Evolutionary conservation across 2,329 filamentous ascomycete species (phyloP).

Genomic region (Fusarium sulawesiense): DNA sequence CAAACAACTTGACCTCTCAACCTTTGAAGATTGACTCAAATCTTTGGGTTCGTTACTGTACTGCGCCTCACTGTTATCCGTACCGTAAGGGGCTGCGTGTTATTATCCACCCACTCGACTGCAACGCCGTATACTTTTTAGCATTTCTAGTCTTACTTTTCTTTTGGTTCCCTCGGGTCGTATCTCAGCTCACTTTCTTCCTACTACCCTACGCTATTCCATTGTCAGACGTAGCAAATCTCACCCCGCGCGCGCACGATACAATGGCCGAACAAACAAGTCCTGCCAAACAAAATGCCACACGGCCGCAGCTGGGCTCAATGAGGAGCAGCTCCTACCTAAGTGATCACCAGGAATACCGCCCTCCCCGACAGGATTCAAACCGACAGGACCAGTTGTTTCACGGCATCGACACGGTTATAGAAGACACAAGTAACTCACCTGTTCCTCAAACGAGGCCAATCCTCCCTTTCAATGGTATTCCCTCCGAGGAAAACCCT

Average conservation of each 20-base stretch:
- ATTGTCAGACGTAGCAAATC: conserved; percentile 33
- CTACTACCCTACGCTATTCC: conserved; percentile 4
- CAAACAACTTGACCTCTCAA: conserved; percentile 16
- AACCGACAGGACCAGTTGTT: conserved; percentile 60
- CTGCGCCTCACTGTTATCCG: background rate
- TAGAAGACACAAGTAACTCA: conserved; percentile 63
- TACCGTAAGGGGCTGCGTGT: conserved; percentile 7
- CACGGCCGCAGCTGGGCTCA: conserved; percentile 61
- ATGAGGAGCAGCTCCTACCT: conserved; percentile 73
- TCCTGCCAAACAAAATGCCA: conserved; percentile 49
- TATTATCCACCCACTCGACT: background rate
- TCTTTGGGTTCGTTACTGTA: conserved; percentile 24
- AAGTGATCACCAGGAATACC: conserved; percentile 72
- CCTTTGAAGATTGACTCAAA: conserved; percentile 33
- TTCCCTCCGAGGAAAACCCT: conserved; percentile 69
- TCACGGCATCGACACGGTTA: conserved; percentile 73
- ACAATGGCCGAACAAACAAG: conserved; percentile 50
- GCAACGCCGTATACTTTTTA: conserved; percentile 1
- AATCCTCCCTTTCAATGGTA: conserved; percentile 66
- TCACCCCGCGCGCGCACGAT: conserved; percentile 25
- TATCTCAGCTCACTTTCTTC: background rate
- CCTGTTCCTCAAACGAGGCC: conserved; percentile 54
- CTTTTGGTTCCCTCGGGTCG: conserved; percentile 4
- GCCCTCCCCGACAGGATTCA: conserved; percentile 65
- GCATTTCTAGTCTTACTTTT: conserved; percentile 3